Conservation (phyloP, 208 protist species). For the Leishmania turanica region DNA sequence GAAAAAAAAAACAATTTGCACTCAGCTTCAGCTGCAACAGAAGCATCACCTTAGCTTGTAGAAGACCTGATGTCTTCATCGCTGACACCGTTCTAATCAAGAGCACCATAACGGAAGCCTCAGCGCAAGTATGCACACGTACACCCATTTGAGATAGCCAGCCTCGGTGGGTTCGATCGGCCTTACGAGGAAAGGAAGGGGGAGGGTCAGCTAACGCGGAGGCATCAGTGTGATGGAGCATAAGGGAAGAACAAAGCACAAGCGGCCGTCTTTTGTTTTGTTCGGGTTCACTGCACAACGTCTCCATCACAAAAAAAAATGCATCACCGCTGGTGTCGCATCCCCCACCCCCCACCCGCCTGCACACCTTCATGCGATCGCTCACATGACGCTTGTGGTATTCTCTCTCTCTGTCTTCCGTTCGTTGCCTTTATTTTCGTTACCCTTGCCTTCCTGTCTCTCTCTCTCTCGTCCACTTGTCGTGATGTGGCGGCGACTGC, state of each 20-base stretch:
- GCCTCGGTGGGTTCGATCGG: not conserved
- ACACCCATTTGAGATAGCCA: not conserved
- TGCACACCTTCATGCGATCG: not conserved
- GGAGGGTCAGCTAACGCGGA: not conserved
- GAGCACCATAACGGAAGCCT: not conserved
- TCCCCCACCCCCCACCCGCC: not conserved
- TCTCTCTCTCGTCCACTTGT: too few species aligned
- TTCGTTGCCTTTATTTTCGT: not conserved
- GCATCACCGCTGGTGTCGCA: not conserved
- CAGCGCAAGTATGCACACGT: not conserved
- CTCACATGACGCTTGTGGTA: not conserved
- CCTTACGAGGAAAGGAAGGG: not conserved
- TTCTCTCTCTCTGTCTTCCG: not conserved
- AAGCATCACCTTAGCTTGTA: not conserved
- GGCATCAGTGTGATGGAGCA: not conserved
- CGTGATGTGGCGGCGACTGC: not conserved
- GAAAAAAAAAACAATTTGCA: not conserved
- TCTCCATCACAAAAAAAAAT: not conserved
- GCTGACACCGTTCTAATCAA: not conserved
- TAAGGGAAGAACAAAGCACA: constrained; percentile 15
- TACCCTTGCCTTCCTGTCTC: not conserved
- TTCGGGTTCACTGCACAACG: not conserved
- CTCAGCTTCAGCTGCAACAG: not conserved
- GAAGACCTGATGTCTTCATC: not conserved
- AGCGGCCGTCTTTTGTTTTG: not conserved